Evolutionary conservation across 768 basidiomycete species (phyloP).

Genomic region (Amylocystis lapponica): DNA sequence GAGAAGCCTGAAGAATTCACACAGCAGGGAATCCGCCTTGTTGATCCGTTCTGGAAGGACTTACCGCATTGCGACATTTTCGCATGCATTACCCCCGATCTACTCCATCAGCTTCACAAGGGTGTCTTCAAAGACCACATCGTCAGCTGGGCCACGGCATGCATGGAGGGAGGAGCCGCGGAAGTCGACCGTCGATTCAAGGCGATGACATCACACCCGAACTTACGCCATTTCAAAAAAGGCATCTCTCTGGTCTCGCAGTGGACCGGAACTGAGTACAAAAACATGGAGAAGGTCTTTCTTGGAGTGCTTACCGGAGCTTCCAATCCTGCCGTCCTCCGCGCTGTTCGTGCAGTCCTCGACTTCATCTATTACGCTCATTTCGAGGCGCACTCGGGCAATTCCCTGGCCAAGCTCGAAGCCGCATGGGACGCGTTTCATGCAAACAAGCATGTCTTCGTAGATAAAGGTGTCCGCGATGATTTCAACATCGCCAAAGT

Average conservation of each 20-base stretch:
- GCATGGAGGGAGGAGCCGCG: slow-evolving; percentile 7
- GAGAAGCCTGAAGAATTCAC: too few species aligned
- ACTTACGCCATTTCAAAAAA: slow-evolving; percentile 35
- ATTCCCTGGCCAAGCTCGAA: slow-evolving; percentile 12
- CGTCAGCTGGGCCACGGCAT: slow-evolving; percentile 19
- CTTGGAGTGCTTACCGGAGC: slow-evolving; percentile 23
- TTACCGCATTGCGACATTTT: slow-evolving; percentile 38
- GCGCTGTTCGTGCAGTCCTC: slow-evolving; percentile 18
- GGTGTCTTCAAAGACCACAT: slow-evolving; percentile 42
- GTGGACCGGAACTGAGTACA: slow-evolving; percentile 40
- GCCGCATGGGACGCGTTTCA: slow-evolving; percentile 19
- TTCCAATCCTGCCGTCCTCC: slow-evolving; percentile 16
- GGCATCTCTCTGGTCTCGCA: slow-evolving; percentile 37
- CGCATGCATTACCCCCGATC: slow-evolving; percentile 31
- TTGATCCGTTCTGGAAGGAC: slow-evolving; percentile 36
- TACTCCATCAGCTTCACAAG: slow-evolving; percentile 45
- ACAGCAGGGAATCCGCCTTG: slow-evolving; percentile 9
- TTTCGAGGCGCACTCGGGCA: slow-evolving; percentile 17
- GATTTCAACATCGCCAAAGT: slow-evolving; percentile 29
- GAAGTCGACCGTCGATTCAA: slow-evolving; percentile 35
- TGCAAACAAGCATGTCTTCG: slow-evolving; percentile 20
- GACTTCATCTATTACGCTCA: slow-evolving; percentile 26
- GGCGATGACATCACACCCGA: slow-evolving; percentile 24
- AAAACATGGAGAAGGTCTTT: slow-evolving; percentile 25
- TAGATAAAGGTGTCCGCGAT: slow-evolving; percentile 14